Evolutionary conservation across 2,329 filamentous ascomycete genomes (phyloP).

Genomic region (Lasiodiplodia sp.): DNA sequence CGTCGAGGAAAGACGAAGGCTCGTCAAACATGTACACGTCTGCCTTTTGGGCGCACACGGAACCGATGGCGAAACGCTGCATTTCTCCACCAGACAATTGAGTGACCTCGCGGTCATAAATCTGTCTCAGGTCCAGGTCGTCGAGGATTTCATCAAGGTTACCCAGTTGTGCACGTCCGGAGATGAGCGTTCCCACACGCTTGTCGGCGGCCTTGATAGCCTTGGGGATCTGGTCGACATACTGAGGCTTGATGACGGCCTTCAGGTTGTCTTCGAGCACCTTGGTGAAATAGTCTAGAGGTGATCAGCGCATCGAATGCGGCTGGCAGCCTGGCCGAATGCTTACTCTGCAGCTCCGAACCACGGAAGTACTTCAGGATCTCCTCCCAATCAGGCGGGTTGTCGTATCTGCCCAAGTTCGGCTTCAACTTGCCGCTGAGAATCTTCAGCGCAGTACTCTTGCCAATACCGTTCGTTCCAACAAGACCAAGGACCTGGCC

Average conservation of each 20-base stretch:
- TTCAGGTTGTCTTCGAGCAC: slow-evolving; percentile 96
- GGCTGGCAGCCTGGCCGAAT: neutral
- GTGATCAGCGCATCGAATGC: slow-evolving; percentile 34
- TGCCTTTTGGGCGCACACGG: slow-evolving; percentile 93
- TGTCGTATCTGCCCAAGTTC: slow-evolving; percentile 92
- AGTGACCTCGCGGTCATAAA: slow-evolving; percentile 89
- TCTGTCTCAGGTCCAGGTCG: slow-evolving; percentile 84
- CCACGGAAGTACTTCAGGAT: slow-evolving; percentile 98
- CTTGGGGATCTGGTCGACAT: slow-evolving; percentile 97
- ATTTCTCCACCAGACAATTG: slow-evolving; percentile 96
- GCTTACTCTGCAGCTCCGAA: slow-evolving; percentile 92
- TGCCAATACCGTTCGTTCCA: slow-evolving; percentile 99
- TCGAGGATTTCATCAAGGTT: slow-evolving; percentile 85
- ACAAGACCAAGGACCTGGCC: slow-evolving; percentile 96
- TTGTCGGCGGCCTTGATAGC: slow-evolving; percentile 85
- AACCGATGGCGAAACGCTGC: slow-evolving; percentile 96
- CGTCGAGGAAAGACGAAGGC: slow-evolving; percentile 98
- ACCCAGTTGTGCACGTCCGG: slow-evolving; percentile 75
- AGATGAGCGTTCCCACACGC: slow-evolving; percentile 79
- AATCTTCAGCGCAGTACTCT: slow-evolving; percentile 99
- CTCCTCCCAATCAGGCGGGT: slow-evolving; percentile 99
- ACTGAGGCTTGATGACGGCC: slow-evolving; percentile 98
- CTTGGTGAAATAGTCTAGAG: slow-evolving; percentile 94
- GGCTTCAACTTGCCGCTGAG: slow-evolving; percentile 98
- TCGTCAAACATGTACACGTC: slow-evolving; percentile 99